phyloP scores from a whole-genome alignment of 345 rosid species.

The Camelina sativa region DNA sequence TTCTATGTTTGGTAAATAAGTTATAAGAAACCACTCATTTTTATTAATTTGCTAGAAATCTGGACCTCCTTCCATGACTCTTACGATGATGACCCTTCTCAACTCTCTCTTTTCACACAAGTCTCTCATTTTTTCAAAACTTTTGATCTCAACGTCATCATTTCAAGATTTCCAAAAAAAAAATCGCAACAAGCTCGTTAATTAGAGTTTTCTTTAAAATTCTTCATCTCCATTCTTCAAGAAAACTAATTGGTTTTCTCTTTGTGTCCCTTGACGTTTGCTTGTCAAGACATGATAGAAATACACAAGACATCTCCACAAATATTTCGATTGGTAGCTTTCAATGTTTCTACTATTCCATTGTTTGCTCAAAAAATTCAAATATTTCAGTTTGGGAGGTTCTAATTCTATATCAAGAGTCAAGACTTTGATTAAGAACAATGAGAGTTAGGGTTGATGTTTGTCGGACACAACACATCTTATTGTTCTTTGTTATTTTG shows the following conservation, averaged over 20 bases:
- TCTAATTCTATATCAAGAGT: conserved; percentile 25
- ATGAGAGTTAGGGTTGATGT: conserved; percentile 42
- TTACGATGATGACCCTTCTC: conserved; percentile 37
- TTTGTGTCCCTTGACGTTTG: conserved; percentile 12
- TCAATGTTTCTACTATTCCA: conserved; percentile 44
- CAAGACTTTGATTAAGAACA: conserved; percentile 30
- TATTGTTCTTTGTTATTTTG: conserved; percentile 45
- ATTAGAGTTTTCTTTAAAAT: neutral
- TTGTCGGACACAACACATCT: conserved; percentile 41
- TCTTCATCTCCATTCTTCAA: neutral
- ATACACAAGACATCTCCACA: conserved; percentile 6
- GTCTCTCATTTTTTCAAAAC: conserved; percentile 24
- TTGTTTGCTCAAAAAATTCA: conserved; percentile 39
- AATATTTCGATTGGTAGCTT: neutral
- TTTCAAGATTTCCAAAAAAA: conserved; percentile 15
- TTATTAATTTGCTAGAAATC: conserved; percentile 43
- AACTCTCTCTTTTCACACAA: conserved; percentile 34
- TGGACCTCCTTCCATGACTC: conserved; percentile 51
- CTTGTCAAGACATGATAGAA: conserved; percentile 32
- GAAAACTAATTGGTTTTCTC: neutral
- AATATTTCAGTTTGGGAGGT: conserved; percentile 16
- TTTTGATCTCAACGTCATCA: conserved; percentile 29
- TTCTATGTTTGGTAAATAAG: conserved; percentile 30
- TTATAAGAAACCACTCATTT: conserved; percentile 37
- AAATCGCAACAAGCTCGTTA: conserved; percentile 10